Evolutionary conservation across 805 yeast genomes (phyloP), one percentile per base, ranked within the genome.

Genomic region (Grigorovia transvaalensis): DNA sequence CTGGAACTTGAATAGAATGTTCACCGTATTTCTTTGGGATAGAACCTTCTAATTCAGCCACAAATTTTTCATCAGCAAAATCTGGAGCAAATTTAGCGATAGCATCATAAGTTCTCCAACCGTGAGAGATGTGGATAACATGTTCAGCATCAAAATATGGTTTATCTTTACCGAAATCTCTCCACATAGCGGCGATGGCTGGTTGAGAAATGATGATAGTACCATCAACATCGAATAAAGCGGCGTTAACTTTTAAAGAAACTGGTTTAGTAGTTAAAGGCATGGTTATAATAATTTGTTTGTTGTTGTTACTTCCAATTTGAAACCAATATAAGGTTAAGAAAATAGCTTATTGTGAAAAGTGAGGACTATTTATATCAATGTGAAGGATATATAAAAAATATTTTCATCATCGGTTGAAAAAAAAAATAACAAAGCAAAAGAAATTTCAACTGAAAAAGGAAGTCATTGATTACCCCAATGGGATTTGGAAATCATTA

Each of bases 211-310:
- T 81, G 65, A 88, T 88, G 63, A 88, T 73, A 30, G 96, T 88
- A 50, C 96, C 96, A 66, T 88, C 96, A 50, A 89, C 81, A 71
- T 88, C 96, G 69, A 88, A 88, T 56, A 85, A 77, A 57, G 77
- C 71, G 43, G 79, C 79, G 58, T 74, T 67, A 48, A 74, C 69
- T 48, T 65, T 66, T 35, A 71, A 53, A 50, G 65, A 61, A 47
- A 66, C 51, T 47, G 69, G 67, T 59, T 63, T 59, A 43, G 61
- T 54, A 48, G 63, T 59, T 54, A 55, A 53, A 58, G 61, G 56
- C 64, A 61, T 61, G 50, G 9, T 50, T 40, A 17, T 38, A 38
- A 15, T 38, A 12, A 38, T 4, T 38, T 11, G 33, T 9, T 50
- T 18, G 17, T 46, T 48, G 41, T 48, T 17, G 30, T 19, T 18